Evolutionary conservation across 805 yeast species (phyloP).

Genomic region (Blastobotrys chiropterorum): DNA sequence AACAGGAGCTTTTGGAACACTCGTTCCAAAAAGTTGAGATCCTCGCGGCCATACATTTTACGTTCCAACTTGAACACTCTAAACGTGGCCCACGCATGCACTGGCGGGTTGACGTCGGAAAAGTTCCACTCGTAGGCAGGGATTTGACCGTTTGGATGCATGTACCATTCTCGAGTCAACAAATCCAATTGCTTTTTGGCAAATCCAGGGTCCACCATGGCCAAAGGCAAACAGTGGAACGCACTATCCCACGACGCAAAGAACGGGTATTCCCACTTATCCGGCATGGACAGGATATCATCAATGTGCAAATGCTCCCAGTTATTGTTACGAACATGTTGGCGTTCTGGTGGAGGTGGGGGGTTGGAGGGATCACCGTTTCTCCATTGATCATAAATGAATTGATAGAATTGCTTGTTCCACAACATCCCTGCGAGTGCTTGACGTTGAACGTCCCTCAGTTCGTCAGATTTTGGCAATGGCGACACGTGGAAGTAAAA

Average conservation of each 20-base stretch:
- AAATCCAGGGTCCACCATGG: constrained; percentile 89
- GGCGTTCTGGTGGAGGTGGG: constrained; percentile 74
- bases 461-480: constrained; percentile 70
- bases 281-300: constrained; percentile 84
- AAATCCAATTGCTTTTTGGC: constrained; percentile 84
- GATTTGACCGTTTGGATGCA: constrained; percentile 97
- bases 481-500: constrained; percentile 88
- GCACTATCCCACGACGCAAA: constrained; percentile 98
- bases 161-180: constrained; percentile 89
- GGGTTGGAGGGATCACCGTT: constrained; percentile 75
- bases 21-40: constrained; percentile 77
- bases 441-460: constrained; percentile 82
- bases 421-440: constrained; percentile 91
- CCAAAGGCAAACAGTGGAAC: constrained; percentile 87
- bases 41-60: constrained; percentile 76
- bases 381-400: constrained; percentile 80
- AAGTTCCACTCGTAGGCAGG: constrained; percentile 98
- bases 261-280: constrained; percentile 93
- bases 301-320: constrained; percentile 88
- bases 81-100: constrained; percentile 92
- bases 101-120: constrained; percentile 94
- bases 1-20: constrained; percentile 85
- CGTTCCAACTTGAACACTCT: constrained; percentile 83
- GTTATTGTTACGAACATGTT: constrained; percentile 78
- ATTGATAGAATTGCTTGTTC: constrained; percentile 88